A percentile compares a stretch with the other conserved stretches of the same genome.
Evolutionary conservation across 2,329 filamentous ascomycete species (phyloP).

Genomic region (Xylaria sp.): DNA sequence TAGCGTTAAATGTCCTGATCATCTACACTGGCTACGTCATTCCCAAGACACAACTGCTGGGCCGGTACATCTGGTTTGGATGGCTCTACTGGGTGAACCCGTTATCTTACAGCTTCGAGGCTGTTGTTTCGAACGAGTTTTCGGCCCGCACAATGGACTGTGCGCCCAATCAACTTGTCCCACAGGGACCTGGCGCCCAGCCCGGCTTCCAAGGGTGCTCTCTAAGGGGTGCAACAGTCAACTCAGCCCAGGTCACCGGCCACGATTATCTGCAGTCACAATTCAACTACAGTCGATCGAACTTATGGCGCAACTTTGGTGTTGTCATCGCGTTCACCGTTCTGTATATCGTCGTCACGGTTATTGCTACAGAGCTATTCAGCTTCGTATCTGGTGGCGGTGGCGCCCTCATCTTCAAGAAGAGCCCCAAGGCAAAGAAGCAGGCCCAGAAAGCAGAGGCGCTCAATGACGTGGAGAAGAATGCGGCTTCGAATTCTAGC

Average conservation of each 20-base stretch:
- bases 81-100: slow-evolving; percentile 77
- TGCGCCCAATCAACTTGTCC: slow-evolving; percentile 58
- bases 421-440: slow-evolving; percentile 69
- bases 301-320: slow-evolving; percentile 82
- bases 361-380: slow-evolving; percentile 75
- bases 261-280: slow-evolving; percentile 63
- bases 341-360: slow-evolving; percentile 78
- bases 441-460: slow-evolving; percentile 57
- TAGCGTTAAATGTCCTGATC: slow-evolving; percentile 69
- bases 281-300: slow-evolving; percentile 65
- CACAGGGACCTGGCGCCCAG: slow-evolving; percentile 55
- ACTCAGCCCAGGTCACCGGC: slow-evolving; percentile 62
- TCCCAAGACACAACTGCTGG: slow-evolving; percentile 64
- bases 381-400: slow-evolving; percentile 70
- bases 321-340: slow-evolving; percentile 80
- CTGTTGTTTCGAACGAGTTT: slow-evolving; percentile 66
- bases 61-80: slow-evolving; percentile 74
- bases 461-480: slow-evolving; percentile 69
- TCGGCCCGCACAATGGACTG: slow-evolving; percentile 63
- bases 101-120: slow-evolving; percentile 73
- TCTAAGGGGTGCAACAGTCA: slow-evolving; percentile 62
- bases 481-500: slow-evolving; percentile 44
- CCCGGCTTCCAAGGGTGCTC: slow-evolving; percentile 65
- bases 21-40: slow-evolving; percentile 77
- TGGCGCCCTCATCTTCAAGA: slow-evolving; percentile 79